A percentile compares a stretch with the other conserved stretches of the same genome.
These are phyloP conservation scores for Oemleria cerasiformis DNA, from an alignment of 306 rosid genomes.

Conservation along the genomic window DNA sequence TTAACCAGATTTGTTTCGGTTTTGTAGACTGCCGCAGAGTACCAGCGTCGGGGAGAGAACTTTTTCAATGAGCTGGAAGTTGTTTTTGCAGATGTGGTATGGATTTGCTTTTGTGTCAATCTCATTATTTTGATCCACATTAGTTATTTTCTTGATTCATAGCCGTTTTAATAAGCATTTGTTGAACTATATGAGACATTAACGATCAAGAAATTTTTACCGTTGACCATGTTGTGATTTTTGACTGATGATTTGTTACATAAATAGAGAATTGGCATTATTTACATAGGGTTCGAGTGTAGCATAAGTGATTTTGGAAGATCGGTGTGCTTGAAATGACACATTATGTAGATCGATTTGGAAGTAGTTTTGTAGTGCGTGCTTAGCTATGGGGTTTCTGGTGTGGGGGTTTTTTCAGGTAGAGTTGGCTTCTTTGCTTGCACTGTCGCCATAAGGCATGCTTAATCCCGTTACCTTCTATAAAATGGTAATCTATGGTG, in stretches of 20 bases:
- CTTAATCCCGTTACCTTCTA: neutral
- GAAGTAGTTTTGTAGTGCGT: constrained; percentile 1
- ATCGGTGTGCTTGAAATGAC: neutral
- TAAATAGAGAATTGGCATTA: neutral
- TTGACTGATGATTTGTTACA: neutral
- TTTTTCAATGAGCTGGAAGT: constrained; percentile 91
- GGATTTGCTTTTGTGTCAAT: constrained; percentile 14
- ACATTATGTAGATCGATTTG: neutral
- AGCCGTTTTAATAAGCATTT: neutral
- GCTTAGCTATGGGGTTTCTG: neutral
- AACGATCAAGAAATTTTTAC: neutral
- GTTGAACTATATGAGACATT: neutral
- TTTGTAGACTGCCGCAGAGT: constrained; percentile 95
- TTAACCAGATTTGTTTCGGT: neutral
- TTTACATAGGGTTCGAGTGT: too few relatives aligned
- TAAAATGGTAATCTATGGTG: neutral
- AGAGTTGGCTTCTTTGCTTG: neutral
- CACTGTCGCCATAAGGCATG: neutral
- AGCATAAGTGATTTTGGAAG: too few relatives aligned
- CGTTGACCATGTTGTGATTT: neutral
- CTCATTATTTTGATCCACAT: neutral
- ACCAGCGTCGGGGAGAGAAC: constrained; percentile 72
- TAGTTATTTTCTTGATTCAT: neutral
- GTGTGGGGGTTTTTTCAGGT: neutral
- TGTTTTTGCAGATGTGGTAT: constrained; percentile 95